phyloP scores from a whole-genome alignment of 164 flowering plant species.

The Sedum album region DNA sequence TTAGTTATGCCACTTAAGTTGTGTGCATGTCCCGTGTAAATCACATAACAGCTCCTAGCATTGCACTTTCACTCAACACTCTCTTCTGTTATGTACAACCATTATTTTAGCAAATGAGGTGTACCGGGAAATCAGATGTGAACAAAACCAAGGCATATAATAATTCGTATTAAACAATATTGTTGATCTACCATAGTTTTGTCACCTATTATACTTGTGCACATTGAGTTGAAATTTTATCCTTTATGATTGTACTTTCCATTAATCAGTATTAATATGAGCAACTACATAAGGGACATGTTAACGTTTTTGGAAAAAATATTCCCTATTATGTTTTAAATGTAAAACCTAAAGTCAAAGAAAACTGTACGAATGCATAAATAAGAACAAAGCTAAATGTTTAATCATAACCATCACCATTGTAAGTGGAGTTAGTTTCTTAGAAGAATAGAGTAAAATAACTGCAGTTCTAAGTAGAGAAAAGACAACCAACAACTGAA shows the following conservation, averaged over 20 bases:
- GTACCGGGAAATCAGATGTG: not conserved
- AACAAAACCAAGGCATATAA: not conserved
- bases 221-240: too few species aligned
- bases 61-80: not conserved
- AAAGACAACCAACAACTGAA: not conserved
- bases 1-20: not conserved
- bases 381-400: not conserved
- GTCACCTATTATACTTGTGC: not conserved
- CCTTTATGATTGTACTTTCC: not conserved
- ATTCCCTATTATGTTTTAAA: not conserved
- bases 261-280: not conserved
- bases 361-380: not conserved
- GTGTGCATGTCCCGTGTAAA: not conserved
- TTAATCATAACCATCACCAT: not conserved
- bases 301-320: not conserved
- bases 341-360: not conserved
- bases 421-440: not conserved
- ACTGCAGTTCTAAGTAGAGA: not conserved
- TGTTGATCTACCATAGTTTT: not conserved
- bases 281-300: not conserved
- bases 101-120: not conserved
- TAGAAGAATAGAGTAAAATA: not conserved
- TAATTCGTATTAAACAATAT: too few species aligned
- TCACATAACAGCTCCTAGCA: not conserved
- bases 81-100: not conserved